Percentiles rank a stretch among this genome's conserved stretches.
These are phyloP conservation scores for Dendrobium huoshanense DNA, from an alignment of 106 monocot species.

Conservation along the genomic window DNA sequence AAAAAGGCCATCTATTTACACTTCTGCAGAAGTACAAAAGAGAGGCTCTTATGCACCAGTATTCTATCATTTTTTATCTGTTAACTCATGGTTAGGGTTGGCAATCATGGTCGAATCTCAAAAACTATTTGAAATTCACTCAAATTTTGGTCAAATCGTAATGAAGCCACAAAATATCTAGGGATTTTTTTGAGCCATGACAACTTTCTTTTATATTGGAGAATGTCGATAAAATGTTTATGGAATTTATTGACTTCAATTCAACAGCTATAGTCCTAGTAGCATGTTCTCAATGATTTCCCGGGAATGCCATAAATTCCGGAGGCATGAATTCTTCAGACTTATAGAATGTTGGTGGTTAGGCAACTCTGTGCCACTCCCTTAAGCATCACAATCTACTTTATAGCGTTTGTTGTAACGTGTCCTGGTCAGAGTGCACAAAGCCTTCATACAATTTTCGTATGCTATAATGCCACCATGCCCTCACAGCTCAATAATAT, in stretches of 20 bases:
- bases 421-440: background rate
- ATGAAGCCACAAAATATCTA: background rate
- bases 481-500: background rate
- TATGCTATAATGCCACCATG: background rate
- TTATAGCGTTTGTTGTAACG: background rate
- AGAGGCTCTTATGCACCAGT: background rate
- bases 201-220: too few relatives aligned
- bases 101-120: background rate
- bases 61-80: background rate
- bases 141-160: background rate
- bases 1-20: too few relatives aligned
- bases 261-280: too few relatives aligned
- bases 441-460: background rate
- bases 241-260: too few relatives aligned
- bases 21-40: background rate
- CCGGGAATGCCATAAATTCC: too few relatives aligned
- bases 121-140: background rate
- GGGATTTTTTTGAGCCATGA: background rate
- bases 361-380: background rate
- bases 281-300: too few relatives aligned
- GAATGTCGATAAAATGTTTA: too few relatives aligned
- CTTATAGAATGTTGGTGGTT: background rate
- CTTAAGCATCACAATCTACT: background rate
- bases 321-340: too few relatives aligned
- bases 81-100: background rate